Evolutionary conservation across 345 rosid species (phyloP).

Genomic region (Xanthoceras sorbifolium): DNA sequence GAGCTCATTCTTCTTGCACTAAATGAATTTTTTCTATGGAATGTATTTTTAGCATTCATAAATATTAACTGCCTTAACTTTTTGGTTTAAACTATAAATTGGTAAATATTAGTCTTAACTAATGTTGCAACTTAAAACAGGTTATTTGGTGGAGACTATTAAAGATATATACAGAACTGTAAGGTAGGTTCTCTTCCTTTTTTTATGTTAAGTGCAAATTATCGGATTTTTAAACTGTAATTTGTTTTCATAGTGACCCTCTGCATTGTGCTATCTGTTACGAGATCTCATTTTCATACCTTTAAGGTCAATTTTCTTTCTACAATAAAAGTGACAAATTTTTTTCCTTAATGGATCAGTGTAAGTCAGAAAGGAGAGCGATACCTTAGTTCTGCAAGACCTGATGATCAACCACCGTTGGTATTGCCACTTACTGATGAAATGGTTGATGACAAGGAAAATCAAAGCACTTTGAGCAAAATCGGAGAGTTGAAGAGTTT

Average conservation of each 20-base stretch:
- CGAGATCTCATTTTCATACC: background rate
- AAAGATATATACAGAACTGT: constrained; percentile 36
- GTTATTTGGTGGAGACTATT: constrained; percentile 38
- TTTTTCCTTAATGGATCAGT: constrained; percentile 28
- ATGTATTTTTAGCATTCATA: background rate
- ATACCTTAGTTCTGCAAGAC: constrained; percentile 37
- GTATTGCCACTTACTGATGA: constrained; percentile 35
- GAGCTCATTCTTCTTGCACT: background rate
- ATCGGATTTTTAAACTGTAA: background rate
- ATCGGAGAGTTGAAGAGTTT: constrained; percentile 29
- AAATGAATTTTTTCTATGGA: background rate
- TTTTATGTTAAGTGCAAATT: constrained; percentile 1
- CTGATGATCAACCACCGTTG: constrained; percentile 44
- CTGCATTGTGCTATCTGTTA: background rate
- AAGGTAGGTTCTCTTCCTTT: constrained; percentile 25
- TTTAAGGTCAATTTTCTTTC: background rate
- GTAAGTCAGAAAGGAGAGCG: constrained; percentile 38
- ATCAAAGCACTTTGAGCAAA: constrained; percentile 20
- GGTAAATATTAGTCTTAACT: background rate
- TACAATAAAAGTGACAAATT: background rate
- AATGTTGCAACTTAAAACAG: constrained; percentile 30
- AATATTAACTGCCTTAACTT: background rate
- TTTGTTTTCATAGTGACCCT: background rate
- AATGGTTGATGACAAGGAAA: constrained; percentile 38
- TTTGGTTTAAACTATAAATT: background rate